These are phyloP conservation scores for Suillus occidentalis DNA, from an alignment of 768 basidiomycete species.

Conservation along the genomic window DNA sequence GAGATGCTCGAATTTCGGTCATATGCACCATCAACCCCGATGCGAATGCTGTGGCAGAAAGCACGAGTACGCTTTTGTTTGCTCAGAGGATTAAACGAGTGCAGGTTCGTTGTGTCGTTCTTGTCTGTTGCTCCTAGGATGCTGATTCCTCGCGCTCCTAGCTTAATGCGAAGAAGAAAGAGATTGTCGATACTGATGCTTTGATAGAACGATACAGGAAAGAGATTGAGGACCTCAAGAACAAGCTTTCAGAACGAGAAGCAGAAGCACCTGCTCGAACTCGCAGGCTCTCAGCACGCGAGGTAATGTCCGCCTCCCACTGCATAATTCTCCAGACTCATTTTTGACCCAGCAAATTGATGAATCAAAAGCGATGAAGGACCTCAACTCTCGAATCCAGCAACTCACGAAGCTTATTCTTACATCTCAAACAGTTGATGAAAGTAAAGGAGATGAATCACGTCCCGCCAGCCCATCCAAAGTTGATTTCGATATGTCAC, in stretches of 20 bases:
- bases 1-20: conserved; percentile 94
- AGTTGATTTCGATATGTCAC: conserved; percentile 87
- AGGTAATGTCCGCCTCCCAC: conserved; percentile 29
- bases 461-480: conserved; percentile 83
- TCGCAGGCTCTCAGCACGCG: conserved; percentile 46
- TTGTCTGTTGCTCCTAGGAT: neutral
- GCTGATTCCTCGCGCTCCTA: neutral
- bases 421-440: conserved; percentile 82
- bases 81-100: conserved; percentile 92
- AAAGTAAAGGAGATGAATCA: conserved; percentile 65
- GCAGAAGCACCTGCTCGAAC: conserved; percentile 52
- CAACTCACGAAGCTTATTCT: conserved; percentile 83
- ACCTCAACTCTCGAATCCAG: conserved; percentile 75
- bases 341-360: conserved; percentile 63
- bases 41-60: conserved; percentile 73
- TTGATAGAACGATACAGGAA: conserved; percentile 92
- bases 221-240: conserved; percentile 89
- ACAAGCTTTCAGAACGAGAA: conserved; percentile 67
- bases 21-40: conserved; percentile 96
- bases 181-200: conserved; percentile 90
- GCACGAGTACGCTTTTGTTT: conserved; percentile 85
- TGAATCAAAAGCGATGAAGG: conserved; percentile 82
- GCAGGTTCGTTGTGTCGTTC: conserved; percentile 41
- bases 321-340: neutral
- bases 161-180: conserved; percentile 87